Evolutionary conservation across 148 eudicot species (phyloP), one percentile per base, ranked within the genome.

Genomic region (Rhododendron ferrugineum): DNA sequence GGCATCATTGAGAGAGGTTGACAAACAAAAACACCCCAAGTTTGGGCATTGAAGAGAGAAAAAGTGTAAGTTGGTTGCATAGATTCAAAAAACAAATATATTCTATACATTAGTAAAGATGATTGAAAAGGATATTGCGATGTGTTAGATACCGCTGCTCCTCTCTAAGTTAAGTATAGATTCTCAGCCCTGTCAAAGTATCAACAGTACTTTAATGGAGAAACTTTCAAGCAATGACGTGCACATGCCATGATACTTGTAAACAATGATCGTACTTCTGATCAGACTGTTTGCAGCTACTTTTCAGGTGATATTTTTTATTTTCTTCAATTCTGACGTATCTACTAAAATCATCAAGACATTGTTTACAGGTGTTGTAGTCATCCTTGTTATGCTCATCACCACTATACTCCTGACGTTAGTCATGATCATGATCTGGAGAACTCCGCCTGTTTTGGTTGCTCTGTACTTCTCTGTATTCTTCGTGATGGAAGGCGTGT

Each of bases 361-460:
- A 49, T 78, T 86, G 72, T 68, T 88, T 79, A 83, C 93, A 94
- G 94, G 96, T 84, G 94, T 92, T 89, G 97, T 94, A 70, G 93
- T 94, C 23, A 92, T 87, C 70, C 64, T 92, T 91, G 95, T 94
- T 68, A 92, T 94, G 95, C 92, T 94, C 30, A 91, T 94, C 54
- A 93, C 97, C 74, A 91, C 97, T 16, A 72, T 91, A 85, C 90
- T 94, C 60, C 86, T 93, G 83, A 86, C 93, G 36, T 81, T 93
- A 20, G 95, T 94, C 81, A 94, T 94, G 97, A 90, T 92, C 84
- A 87, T 93, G 8, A 90, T 94, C 42, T 92, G 96, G 96, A 87
- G 94, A 85, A 90, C 92, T 28, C 90, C 91, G 0, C 60, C 84
- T 2, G 82, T 88, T 54, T 84, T 91, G 37, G 91, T 91, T 15